phyloP scores from a whole-genome alignment of 768 basidiomycete genomes.

The Suillus lakei region DNA sequence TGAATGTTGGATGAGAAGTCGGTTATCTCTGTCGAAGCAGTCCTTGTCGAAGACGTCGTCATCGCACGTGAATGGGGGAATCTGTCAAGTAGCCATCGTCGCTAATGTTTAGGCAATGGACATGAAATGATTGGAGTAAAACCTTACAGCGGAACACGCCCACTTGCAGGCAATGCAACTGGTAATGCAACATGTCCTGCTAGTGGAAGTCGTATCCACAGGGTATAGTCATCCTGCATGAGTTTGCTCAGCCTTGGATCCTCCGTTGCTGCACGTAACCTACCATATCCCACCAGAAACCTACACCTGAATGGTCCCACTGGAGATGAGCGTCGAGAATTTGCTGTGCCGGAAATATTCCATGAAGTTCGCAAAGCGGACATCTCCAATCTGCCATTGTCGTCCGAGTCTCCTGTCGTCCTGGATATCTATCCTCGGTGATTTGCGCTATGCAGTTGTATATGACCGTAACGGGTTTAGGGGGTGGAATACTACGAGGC shows the following conservation, averaged over 20 bases:
- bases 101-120: background rate
- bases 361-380: conserved; percentile 58
- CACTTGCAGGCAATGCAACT: background rate
- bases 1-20: conserved; percentile 3
- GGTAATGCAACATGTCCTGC: background rate
- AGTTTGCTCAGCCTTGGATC: background rate
- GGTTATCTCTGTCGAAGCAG: background rate
- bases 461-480: conserved; percentile 28
- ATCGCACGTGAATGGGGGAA: background rate
- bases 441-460: conserved; percentile 20
- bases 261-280: conserved; percentile 11
- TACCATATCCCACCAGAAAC: conserved; percentile 41
- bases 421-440: conserved; percentile 15
- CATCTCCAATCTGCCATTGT: conserved; percentile 48
- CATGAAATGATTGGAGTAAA: background rate
- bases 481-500: conserved; percentile 22
- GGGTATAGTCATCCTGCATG: conserved; percentile 13
- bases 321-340: conserved; percentile 54
- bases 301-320: conserved; percentile 52
- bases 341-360: conserved; percentile 43
- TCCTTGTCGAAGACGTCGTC: background rate
- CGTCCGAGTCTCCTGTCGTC: conserved; percentile 22
- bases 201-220: conserved; percentile 11
- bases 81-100: background rate
- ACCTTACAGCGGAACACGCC: conserved; percentile 7